These are phyloP conservation scores for Pichiaceae sp. DNA, from an alignment of 1,139 yeast genomes.

Conservation along the genomic window DNA sequence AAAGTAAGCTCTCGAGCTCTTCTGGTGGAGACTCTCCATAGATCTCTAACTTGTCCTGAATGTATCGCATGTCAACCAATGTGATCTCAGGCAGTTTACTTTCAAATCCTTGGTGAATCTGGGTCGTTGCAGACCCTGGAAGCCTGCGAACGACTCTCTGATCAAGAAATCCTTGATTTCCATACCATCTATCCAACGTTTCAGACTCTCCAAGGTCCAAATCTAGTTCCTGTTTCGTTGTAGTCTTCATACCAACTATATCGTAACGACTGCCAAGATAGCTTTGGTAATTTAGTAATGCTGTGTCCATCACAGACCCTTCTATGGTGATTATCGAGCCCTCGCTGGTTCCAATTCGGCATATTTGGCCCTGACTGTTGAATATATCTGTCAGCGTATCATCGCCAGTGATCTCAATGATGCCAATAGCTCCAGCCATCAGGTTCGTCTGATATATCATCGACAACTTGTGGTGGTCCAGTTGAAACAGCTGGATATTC, in stretches of 20 bases:
- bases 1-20: not conserved
- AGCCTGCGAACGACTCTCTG: not conserved
- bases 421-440: slow-evolving; percentile 4
- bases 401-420: not conserved
- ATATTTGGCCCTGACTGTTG: not conserved
- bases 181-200: not conserved
- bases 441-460: slow-evolving; percentile 2
- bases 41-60: not conserved
- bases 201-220: not conserved
- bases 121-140: not conserved
- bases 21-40: not conserved
- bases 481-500: slow-evolving; percentile 7
- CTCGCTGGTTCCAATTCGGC: slow-evolving; percentile 2
- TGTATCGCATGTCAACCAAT: slow-evolving; percentile 1
- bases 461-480: not conserved
- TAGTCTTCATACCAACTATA: not conserved
- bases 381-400: not conserved
- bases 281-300: not conserved
- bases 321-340: not conserved
- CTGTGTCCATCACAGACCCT: not conserved
- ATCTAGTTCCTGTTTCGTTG: not conserved
- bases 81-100: not conserved
- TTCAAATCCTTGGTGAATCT: not conserved
- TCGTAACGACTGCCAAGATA: not conserved
- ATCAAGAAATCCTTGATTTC: not conserved